Conservation (phyloP, 2,329 filamentous ascomycete genomes). For the Sclerotinia trifoliorum region DNA sequence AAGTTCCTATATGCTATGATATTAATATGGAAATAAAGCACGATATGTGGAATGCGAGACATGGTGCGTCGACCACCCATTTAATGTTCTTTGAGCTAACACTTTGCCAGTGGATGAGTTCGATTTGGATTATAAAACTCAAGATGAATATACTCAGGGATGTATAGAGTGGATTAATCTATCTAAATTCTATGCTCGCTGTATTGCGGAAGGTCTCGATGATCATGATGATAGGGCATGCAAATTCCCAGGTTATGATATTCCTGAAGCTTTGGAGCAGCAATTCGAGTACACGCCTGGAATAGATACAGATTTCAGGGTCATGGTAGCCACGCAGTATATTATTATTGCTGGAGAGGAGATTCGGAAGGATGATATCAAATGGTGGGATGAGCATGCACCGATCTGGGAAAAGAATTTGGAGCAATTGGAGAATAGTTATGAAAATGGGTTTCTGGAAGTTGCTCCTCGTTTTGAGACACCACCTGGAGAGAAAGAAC, state of each 20-base stretch:
- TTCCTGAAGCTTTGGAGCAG: neutral
- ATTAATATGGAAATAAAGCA: no score
- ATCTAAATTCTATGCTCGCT: neutral
- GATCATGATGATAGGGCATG: neutral
- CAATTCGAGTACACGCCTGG: neutral
- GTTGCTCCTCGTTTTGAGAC: neutral
- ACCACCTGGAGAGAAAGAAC: neutral
- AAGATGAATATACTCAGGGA: neutral
- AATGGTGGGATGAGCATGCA: neutral
- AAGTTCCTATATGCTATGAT: no score
- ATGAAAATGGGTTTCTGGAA: neutral
- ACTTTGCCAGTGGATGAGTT: neutral
- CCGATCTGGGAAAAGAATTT: neutral
- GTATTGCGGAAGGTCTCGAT: neutral
- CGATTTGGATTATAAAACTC: neutral
- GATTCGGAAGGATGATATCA: neutral
- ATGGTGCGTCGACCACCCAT: neutral
- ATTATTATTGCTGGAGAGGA: neutral
- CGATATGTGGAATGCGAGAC: neutral
- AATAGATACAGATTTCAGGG: neutral
- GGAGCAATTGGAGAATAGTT: neutral
- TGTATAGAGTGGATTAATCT: constrained; percentile 10
- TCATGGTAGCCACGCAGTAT: neutral
- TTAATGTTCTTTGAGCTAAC: neutral
- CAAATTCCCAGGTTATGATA: neutral